Percentiles rank a stretch among this genome's conserved stretches.
These are phyloP conservation scores for Aureobasidium namibiae DNA, from an alignment of 2,329 filamentous ascomycete species.

Conservation along the genomic window DNA sequence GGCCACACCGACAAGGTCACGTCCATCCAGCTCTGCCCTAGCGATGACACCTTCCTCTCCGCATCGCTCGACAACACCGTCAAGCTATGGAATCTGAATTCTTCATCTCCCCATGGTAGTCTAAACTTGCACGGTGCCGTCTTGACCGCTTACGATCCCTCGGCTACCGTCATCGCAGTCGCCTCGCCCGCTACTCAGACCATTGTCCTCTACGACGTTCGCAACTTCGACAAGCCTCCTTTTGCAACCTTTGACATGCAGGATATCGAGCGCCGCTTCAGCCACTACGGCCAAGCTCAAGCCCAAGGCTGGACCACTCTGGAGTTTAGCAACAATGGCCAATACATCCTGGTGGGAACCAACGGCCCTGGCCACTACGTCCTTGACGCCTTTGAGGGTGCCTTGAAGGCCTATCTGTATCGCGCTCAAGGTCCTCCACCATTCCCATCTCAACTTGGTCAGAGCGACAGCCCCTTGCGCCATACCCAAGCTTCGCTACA, in stretches of 20 bases:
- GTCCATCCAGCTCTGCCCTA: conserved; percentile 72
- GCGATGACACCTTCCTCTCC: conserved; percentile 84
- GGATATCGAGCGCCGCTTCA: conserved; percentile 50
- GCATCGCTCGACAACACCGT: conserved; percentile 87
- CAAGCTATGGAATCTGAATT: conserved; percentile 79
- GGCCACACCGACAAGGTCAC: conserved; percentile 84
- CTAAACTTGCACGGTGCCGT: conserved; percentile 74
- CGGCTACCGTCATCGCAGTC: conserved; percentile 83
- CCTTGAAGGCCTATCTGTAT: conserved; percentile 39
- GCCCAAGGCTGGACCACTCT: conserved; percentile 71
- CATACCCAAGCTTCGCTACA: conserved; percentile 29
- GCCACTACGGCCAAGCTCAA: conserved; percentile 38
- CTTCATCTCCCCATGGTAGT: conserved; percentile 69
- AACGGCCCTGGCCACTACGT: conserved; percentile 80
- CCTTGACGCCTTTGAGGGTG: conserved; percentile 85
- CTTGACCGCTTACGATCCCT: conserved; percentile 84
- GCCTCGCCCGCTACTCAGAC: conserved; percentile 72
- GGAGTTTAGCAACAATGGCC: conserved; percentile 94
- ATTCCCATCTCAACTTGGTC: conserved; percentile 13
- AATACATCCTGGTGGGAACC: conserved; percentile 74
- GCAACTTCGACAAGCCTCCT: conserved; percentile 87
- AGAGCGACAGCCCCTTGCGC: conserved; percentile 12
- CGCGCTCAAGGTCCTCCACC: conserved; percentile 20
- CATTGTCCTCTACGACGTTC: conserved; percentile 83
- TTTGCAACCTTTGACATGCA: conserved; percentile 79